Evolutionary conservation across 2,329 filamentous ascomycete genomes (phyloP).

Genomic region (Penicillium freii): DNA sequence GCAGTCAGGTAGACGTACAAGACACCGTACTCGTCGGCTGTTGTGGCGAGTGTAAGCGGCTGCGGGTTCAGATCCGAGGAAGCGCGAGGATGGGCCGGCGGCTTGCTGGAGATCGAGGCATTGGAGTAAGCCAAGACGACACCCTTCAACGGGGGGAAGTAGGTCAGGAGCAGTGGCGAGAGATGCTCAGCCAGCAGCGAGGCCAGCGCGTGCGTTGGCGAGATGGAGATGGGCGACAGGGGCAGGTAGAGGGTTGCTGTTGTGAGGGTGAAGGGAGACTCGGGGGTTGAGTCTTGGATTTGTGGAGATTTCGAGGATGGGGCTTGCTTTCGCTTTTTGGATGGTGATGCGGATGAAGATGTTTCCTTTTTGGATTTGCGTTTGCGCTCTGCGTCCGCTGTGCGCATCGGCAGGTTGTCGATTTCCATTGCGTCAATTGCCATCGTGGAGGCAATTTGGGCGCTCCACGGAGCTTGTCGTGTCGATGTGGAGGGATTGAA

Average conservation of each 20-base stretch:
- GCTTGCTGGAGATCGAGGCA: slow-evolving; percentile 41
- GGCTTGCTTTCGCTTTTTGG: slow-evolving; percentile 46
- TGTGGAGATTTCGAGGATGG: slow-evolving; percentile 12
- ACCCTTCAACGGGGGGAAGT: slow-evolving; percentile 59
- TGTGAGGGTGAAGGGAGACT: slow-evolving; percentile 73
- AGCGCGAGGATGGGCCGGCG: slow-evolving; percentile 37
- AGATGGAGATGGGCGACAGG: slow-evolving; percentile 56
- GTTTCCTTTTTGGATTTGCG: slow-evolving; percentile 48
- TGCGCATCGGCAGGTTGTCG: slow-evolving; percentile 27
- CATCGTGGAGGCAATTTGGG: slow-evolving; percentile 33
- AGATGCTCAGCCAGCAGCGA: slow-evolving; percentile 61
- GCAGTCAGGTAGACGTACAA: slow-evolving; percentile 86
- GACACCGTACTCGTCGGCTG: slow-evolving; percentile 77
- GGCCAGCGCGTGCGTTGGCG: slow-evolving; percentile 53
- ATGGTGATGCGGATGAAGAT: slow-evolving; percentile 28
- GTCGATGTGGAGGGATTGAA: slow-evolving; percentile 11
- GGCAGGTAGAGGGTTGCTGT: slow-evolving; percentile 72
- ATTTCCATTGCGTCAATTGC: slow-evolving; percentile 43
- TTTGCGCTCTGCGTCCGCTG: slow-evolving; percentile 36
- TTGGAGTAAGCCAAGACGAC: slow-evolving; percentile 56
- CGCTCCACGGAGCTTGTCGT: slow-evolving; percentile 19
- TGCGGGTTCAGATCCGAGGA: slow-evolving; percentile 33
- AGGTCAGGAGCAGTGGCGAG: slow-evolving; percentile 62
- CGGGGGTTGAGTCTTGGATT: slow-evolving; percentile 33
- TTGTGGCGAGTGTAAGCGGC: slow-evolving; percentile 43